Percentiles rank a stretch among this genome's conserved stretches.
phyloP scores from a whole-genome alignment of 2,329 filamentous ascomycete genomes.

The Talaromyces rugulosus region DNA sequence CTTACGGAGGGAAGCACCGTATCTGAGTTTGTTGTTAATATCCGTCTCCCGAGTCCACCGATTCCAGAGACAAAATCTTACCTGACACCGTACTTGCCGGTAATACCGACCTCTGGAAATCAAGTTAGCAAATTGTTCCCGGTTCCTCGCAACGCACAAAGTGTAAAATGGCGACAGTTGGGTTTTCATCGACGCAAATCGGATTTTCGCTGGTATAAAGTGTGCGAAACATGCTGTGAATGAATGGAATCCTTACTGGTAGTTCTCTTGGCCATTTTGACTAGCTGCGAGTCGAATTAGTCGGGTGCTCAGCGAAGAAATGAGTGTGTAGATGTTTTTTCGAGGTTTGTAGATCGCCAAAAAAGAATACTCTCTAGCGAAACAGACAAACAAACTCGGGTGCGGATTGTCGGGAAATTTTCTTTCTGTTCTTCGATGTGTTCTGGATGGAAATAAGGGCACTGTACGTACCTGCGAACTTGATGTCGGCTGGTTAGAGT shows the following conservation, averaged over 20 bases:
- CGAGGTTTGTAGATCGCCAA: conserved; percentile 3
- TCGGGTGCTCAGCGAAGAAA: conserved; percentile 1
- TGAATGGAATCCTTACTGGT: conserved; percentile 11
- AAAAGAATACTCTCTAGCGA: background rate
- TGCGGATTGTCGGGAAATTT: background rate
- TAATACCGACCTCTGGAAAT: conserved; percentile 79
- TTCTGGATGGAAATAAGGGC: background rate
- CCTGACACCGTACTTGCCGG: conserved; percentile 97
- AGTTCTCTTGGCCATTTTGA: conserved; percentile 15
- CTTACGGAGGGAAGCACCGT: conserved; percentile 99
- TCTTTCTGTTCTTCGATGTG: background rate
- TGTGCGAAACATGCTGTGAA: background rate
- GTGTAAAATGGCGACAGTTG: background rate
- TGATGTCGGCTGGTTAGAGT: conserved; percentile 11
- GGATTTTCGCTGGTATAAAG: background rate
- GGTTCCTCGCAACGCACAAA: background rate
- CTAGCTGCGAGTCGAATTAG: conserved; percentile 10
- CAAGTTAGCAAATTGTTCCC: conserved; percentile 22
- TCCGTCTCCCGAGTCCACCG: conserved; percentile 1
- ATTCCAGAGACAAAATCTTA: conserved; percentile 47
- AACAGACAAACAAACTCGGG: background rate
- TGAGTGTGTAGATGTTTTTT: background rate
- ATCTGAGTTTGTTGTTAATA: conserved; percentile 52
- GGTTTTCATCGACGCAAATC: background rate
- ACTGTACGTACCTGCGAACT: conserved; percentile 13